Conservation (phyloP, 768 basidiomycete species). For the Trametes cinnabarina region DNA sequence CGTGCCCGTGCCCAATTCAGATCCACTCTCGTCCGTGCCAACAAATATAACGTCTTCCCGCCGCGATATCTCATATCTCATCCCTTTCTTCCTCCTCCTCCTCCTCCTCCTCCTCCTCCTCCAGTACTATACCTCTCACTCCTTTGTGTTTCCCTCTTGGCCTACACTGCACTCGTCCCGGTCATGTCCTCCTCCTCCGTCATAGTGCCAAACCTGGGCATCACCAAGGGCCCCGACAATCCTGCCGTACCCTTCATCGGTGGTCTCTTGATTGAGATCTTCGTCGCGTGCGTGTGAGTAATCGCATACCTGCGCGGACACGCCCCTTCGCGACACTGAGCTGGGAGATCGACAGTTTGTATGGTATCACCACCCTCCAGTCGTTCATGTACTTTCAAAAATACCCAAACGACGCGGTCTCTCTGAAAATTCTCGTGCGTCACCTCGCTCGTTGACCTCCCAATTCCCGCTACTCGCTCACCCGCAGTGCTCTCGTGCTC, state of each 20-base stretch:
- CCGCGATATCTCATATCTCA: too few relatives aligned
- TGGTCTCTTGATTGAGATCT: slow-evolving; percentile 10
- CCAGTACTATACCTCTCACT: not conserved
- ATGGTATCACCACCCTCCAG: slow-evolving; percentile 10
- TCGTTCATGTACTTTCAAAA: slow-evolving; percentile 17
- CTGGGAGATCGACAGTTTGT: not conserved
- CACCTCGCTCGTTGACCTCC: not conserved
- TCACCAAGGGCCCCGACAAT: slow-evolving; percentile 2
- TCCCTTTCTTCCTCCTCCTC: not conserved
- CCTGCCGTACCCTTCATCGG: slow-evolving; percentile 9
- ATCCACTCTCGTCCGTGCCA: too few relatives aligned
- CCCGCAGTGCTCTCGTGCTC: too few relatives aligned
- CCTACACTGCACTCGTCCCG: not conserved
- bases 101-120: not conserved
- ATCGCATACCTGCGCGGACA: too few relatives aligned
- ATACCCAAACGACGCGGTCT: not conserved
- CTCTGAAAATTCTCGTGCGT: slow-evolving; percentile 4
- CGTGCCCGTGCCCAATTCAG: too few relatives aligned
- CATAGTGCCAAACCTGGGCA: not conserved
- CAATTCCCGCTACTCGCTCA: not conserved
- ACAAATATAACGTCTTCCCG: too few relatives aligned
- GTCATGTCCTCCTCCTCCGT: not conserved
- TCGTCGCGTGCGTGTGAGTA: slow-evolving; percentile 10
- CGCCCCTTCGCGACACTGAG: too few relatives aligned
- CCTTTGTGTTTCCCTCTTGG: not conserved